These are phyloP conservation scores for Blepharisma stoltei DNA, from an alignment of 73 alveolate species.

Conservation along the genomic window DNA sequence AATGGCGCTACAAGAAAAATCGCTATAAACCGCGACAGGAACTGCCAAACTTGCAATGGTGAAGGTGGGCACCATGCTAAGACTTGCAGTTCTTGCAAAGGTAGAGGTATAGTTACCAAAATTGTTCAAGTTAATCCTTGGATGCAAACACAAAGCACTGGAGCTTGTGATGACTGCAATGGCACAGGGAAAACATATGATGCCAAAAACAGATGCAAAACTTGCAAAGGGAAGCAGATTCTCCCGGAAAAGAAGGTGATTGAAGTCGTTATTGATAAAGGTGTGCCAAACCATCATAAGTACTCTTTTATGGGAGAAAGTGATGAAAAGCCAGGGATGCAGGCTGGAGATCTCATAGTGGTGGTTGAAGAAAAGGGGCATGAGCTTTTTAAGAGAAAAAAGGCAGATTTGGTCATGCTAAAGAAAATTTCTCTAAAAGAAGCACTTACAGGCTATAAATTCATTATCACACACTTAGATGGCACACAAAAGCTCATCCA, in stretches of 20 bases:
- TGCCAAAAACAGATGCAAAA: conserved; percentile 80
- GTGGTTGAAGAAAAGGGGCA: conserved; percentile 71
- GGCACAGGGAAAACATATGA: conserved; percentile 81
- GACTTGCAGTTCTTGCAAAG: conserved; percentile 89
- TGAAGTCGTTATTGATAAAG: conserved; percentile 74
- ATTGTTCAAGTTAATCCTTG: conserved; percentile 74
- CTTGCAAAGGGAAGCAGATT: conserved; percentile 79
- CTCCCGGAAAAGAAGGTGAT: conserved; percentile 54
- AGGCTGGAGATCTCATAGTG: conserved; percentile 72
- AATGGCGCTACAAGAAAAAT: conserved; percentile 84
- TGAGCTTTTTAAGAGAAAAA: conserved; percentile 77
- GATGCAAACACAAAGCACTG: conserved; percentile 57
- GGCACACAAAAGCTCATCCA: conserved; percentile 75
- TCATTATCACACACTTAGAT: conserved; percentile 74
- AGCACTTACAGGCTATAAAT: conserved; percentile 82
- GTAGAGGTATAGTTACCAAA: conserved; percentile 83
- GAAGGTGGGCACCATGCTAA: conserved; percentile 85
- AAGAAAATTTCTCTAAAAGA: conserved; percentile 77
- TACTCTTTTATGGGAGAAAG: conserved; percentile 70
- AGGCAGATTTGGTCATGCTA: conserved; percentile 84
- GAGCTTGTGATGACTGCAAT: conserved; percentile 86
- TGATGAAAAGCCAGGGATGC: conserved; percentile 73
- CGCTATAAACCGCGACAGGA: conserved; percentile 78
- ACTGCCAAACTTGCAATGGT: conserved; percentile 86
- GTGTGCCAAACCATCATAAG: conserved; percentile 86